Conservation (phyloP, 2,329 filamentous ascomycete genomes). For the Zymoseptoria ardabiliae region DNA sequence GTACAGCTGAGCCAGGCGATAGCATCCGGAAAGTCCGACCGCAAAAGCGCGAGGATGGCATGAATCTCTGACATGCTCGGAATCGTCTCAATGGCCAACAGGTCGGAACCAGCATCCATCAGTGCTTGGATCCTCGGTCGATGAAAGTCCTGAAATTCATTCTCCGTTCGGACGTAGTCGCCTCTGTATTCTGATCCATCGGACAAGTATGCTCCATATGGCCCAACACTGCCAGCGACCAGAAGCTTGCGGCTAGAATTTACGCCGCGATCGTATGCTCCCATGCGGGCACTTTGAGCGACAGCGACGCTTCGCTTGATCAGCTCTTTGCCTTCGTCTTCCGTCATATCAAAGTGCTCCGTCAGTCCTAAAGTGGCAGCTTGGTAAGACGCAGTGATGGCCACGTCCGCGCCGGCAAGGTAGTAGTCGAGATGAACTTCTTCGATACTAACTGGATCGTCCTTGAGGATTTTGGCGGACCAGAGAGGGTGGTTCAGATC, state of each 20-base stretch:
- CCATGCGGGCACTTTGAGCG: slow-evolving; percentile 33
- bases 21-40: slow-evolving; percentile 30
- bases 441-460: slow-evolving; percentile 36
- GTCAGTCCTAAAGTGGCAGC: slow-evolving; percentile 36
- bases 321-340: slow-evolving; percentile 30
- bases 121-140: slow-evolving; percentile 36
- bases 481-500: slow-evolving; percentile 39
- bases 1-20: slow-evolving; percentile 40
- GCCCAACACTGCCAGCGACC: slow-evolving; percentile 41
- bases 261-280: slow-evolving; percentile 19
- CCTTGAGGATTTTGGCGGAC: slow-evolving; percentile 38
- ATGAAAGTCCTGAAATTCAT: slow-evolving; percentile 37
- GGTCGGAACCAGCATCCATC: slow-evolving; percentile 35
- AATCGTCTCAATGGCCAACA: slow-evolving; percentile 42
- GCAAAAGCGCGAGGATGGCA: slow-evolving; percentile 34
- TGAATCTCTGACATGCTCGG: slow-evolving; percentile 35
- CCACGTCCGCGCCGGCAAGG: slow-evolving; percentile 38
- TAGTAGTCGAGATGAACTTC: slow-evolving; percentile 41
- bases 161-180: slow-evolving; percentile 29
- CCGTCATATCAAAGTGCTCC: slow-evolving; percentile 31
- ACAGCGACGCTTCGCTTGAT: slow-evolving; percentile 37
- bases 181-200: slow-evolving; percentile 43
- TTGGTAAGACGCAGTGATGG: slow-evolving; percentile 44
- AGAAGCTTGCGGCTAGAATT: slow-evolving; percentile 21
- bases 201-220: slow-evolving; percentile 42